Evolutionary conservation across 2,329 filamentous ascomycete species (phyloP).

Genomic region (Colletotrichum coccodes): DNA sequence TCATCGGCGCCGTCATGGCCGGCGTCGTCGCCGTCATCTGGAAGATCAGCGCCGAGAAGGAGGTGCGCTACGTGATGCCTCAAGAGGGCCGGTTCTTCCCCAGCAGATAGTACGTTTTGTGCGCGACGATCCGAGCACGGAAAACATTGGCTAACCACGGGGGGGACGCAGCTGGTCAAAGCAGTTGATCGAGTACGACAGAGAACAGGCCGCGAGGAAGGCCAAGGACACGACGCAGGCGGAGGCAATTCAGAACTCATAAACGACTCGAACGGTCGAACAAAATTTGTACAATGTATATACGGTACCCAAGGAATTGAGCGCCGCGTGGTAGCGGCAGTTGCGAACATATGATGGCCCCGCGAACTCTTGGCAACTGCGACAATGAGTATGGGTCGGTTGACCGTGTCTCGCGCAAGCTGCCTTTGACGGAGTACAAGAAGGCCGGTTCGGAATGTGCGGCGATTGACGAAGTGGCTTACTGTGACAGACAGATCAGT

Average conservation of each 20-base stretch:
- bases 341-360: constrained; percentile 9
- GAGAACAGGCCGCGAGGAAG: constrained; percentile 50
- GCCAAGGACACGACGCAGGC: constrained; percentile 39
- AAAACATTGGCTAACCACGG: constrained; percentile 17
- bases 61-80: constrained; percentile 79
- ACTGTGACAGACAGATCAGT: too few species aligned
- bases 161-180: constrained; percentile 53
- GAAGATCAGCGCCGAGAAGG: constrained; percentile 78
- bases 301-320: constrained; percentile 31
- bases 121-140: not conserved
- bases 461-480: too few species aligned
- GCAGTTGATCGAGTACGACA: constrained; percentile 56
- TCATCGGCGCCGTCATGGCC: constrained; percentile 75
- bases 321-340: constrained; percentile 21
- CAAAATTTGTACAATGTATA: constrained; percentile 31
- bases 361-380: not conserved
- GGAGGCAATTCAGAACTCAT: constrained; percentile 32
- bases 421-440: too few species aligned
- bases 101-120: constrained; percentile 77
- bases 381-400: not conserved
- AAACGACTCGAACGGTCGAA: constrained; percentile 4
- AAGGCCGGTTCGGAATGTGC: not conserved
- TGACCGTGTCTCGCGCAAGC: not conserved
- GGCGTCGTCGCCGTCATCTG: constrained; percentile 76
- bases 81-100: constrained; percentile 82